Base-by-base conservation (phyloP, 2,329 filamentous ascomycete genomes). In the Penicillium sp. region DNA sequence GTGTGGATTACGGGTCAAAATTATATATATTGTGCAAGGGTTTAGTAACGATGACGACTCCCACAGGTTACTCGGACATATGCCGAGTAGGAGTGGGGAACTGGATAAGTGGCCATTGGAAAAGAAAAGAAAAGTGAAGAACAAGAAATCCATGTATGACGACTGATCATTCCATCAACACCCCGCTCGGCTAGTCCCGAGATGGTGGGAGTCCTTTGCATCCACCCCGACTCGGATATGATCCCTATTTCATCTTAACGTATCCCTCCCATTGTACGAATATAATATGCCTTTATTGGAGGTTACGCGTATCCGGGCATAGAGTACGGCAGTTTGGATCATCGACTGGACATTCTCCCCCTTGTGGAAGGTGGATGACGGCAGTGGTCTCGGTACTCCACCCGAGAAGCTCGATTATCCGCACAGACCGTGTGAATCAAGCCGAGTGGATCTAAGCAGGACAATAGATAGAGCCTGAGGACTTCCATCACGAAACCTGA, bases 381-480 rank as follows among this genome's bases (percentile, higher is more conserved):
- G 61, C 43, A 59, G 61, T 64, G 59, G 59, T 54, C 63, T 61
- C 57, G 57, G 58, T 29, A 50, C 49, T 58, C 31, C 53, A 54
- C 48, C 53, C 45, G 53, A 56, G 25, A 58, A 54, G 44, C 56
- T 43, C 35, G 50, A 31, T 2, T 26, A 29, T 35, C 37, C 40
- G 51, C 58, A 57, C 57, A 59, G 58, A 54, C 54, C 49, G 49
- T 29, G 9, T 51, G 50, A 35, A 40, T 40, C 48, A 48, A 42
- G 23, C 42, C 6, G 12, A 35, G 44, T 52, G 31, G 53, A 37
- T 9, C 33, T 49, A 29, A 18, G 6, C n/a, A 18, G 14, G 12
- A 31, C 27, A 2, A 31, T 31, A 22, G 48, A 43, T 41, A 25
- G 27, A 18, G 27, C n/a, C 27, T 47, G 18, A 47, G 22, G 27